Evolutionary conservation across 225 moss, liverwort and hornwort genomes (phyloP), one percentile per base, ranked within the genome.

Genomic region (Physcomitrium patens): DNA sequence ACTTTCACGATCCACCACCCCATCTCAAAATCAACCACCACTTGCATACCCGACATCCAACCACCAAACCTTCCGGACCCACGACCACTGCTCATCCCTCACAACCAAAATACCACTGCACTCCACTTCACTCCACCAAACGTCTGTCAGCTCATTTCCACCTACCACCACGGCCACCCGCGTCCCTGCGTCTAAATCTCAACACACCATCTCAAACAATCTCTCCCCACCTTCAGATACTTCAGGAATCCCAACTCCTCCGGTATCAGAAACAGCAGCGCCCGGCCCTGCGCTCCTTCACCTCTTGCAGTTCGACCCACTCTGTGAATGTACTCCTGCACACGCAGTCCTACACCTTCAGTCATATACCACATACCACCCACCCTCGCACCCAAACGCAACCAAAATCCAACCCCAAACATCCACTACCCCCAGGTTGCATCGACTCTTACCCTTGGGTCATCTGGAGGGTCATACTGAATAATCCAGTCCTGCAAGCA

Each of bases 271-370:
- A 99, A 99, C 59, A 99, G 53, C 31, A 99, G 89, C 46, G 97
- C 97, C 68, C 87, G 87, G 27, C 97, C 97, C 65, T 72, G 90
- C 17, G 91, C 88, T 43, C 94, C 94, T 84, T 94, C 97, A 61
- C 97, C 97, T 85, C 97, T 90, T n/a, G 97, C 97, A 53, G 97
- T 99, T 63, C 95, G 91, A 62, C 97, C 97, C 57, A 99, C 97
- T 76, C 97, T 83, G 74, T 99, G 97, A 76, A 99, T 99, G 13
- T 99, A 99, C 41, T 99, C 97, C 92, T 92, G 84, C 69, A 79
- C 52, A 13, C 1, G 2, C 58, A 51, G 7, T 24, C 41, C 56
- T 47, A 22, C 27, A 50, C 51, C 61, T 14, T 75, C 45, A 80
- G 65, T 24, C 54, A 24, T 9, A 43, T 20, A 11, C 6, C 10